These are phyloP conservation scores for Clonostachys chloroleuca DNA, from an alignment of 2,329 filamentous ascomycete species.

Conservation along the genomic window DNA sequence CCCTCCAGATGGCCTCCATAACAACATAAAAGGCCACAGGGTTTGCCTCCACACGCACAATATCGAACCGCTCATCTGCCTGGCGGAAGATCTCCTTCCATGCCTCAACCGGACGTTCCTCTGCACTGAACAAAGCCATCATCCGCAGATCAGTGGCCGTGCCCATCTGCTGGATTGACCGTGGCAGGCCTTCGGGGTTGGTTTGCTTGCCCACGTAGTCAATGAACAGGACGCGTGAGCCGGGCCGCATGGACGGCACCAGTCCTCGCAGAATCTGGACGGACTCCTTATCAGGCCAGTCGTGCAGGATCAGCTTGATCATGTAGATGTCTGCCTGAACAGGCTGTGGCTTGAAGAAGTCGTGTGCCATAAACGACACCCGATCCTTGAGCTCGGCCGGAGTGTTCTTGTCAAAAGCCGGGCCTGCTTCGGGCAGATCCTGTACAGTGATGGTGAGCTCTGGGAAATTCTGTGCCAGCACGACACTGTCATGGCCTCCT, in stretches of 20 bases:
- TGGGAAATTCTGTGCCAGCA: conserved; percentile 32
- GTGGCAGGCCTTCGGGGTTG: conserved; percentile 17
- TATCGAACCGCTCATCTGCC: conserved; percentile 39
- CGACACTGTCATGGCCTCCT: conserved; percentile 31
- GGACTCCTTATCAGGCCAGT: conserved; percentile 43
- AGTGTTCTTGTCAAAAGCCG: conserved; percentile 25
- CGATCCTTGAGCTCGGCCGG: conserved; percentile 23
- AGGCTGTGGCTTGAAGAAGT: conserved; percentile 31
- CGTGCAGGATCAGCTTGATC: conserved; percentile 49
- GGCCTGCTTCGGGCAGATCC: conserved; percentile 30
- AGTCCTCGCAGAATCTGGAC: conserved; percentile 33
- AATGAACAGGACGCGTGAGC: conserved; percentile 29
- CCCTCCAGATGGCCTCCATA: conserved; percentile 29
- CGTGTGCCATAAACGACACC: conserved; percentile 27
- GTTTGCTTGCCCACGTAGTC: conserved; percentile 30
- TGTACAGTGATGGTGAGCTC: conserved; percentile 36
- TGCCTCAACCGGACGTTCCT: conserved; percentile 37
- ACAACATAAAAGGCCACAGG: conserved; percentile 27
- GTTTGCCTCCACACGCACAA: conserved; percentile 26
- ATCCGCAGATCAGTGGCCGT: conserved; percentile 42
- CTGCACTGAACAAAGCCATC: conserved; percentile 43
- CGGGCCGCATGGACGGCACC: conserved; percentile 35
- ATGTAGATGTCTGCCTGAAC: conserved; percentile 43
- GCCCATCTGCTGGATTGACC: conserved; percentile 29
- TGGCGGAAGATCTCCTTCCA: conserved; percentile 38